Evolutionary conservation across 2,329 filamentous ascomycete genomes (phyloP).

Genomic region (Claviceps maximensis): DNA sequence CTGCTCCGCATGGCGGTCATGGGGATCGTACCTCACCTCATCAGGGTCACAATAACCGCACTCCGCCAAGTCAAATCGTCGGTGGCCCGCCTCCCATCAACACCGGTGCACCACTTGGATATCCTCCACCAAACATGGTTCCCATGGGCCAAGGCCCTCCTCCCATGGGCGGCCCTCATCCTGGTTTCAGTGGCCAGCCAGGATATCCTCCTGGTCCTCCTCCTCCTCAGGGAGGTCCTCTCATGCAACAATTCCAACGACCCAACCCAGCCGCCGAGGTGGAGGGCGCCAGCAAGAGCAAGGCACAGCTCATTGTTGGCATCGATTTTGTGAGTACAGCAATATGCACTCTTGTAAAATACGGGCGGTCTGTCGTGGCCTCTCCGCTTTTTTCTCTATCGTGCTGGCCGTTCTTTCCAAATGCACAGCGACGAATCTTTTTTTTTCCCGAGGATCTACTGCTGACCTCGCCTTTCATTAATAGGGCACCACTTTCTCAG

Average conservation of each 20-base stretch:
- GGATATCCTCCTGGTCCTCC: slow-evolving; percentile 36
- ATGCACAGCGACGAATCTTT: neutral
- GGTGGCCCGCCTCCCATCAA: slow-evolving; percentile 56
- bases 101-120: slow-evolving; percentile 47
- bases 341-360: neutral
- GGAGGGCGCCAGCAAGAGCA: slow-evolving; percentile 77
- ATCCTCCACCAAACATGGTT: slow-evolving; percentile 40
- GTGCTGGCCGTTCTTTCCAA: neutral
- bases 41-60: slow-evolving; percentile 35
- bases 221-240: slow-evolving; percentile 21
- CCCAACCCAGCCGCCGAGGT: slow-evolving; percentile 52
- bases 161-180: slow-evolving; percentile 24
- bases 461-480: slow-evolving; percentile 5
- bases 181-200: slow-evolving; percentile 29
- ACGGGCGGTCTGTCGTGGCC: neutral
- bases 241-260: slow-evolving; percentile 29
- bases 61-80: slow-evolving; percentile 46
- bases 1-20: slow-evolving; percentile 26
- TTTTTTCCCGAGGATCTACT: no score
- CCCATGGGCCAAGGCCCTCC: slow-evolving; percentile 30
- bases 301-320: slow-evolving; percentile 94
- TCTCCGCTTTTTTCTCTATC: neutral
- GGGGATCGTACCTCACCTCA: slow-evolving; percentile 41
- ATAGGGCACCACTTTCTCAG: slow-evolving; percentile 93
- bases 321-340: slow-evolving; percentile 80